Evolutionary conservation across 2,329 filamentous ascomycete genomes (phyloP).

Genomic region (Colletotrichum simmondsii): DNA sequence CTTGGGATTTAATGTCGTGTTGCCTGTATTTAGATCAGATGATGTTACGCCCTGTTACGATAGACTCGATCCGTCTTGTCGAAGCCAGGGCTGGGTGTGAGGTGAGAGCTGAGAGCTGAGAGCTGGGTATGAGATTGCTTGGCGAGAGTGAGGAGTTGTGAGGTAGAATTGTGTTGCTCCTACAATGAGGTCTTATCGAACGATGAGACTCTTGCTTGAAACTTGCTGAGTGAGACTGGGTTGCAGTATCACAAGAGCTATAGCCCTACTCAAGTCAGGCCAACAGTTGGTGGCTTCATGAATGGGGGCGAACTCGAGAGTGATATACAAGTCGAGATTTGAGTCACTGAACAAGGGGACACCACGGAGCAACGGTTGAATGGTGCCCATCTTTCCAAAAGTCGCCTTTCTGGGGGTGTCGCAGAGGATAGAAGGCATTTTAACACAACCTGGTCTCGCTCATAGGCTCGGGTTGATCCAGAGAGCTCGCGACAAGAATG

Average conservation of each 20-base stretch:
- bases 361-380: constrained; percentile 38
- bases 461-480: constrained; percentile 28
- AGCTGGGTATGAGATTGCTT: constrained; percentile 3
- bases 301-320: constrained; percentile 24
- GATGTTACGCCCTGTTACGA: not conserved
- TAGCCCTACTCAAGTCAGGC: constrained; percentile 12
- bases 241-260: constrained; percentile 18
- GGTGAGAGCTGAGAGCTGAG: not conserved
- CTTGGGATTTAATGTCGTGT: constrained; percentile 9
- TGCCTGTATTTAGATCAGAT: constrained; percentile 3
- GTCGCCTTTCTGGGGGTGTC: constrained; percentile 33
- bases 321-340: constrained; percentile 32
- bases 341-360: constrained; percentile 39
- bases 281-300: constrained; percentile 15
- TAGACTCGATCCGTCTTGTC: constrained; percentile 17
- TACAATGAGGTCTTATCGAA: constrained; percentile 21
- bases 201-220: constrained; percentile 17
- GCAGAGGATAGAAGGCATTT: constrained; percentile 31
- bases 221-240: constrained; percentile 25
- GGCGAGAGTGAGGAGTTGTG: constrained; percentile 8
- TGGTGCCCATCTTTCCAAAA: constrained; percentile 41
- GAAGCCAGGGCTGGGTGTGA: not conserved
- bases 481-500: constrained; percentile 25
- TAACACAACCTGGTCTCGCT: constrained; percentile 29
- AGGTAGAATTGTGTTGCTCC: constrained; percentile 13